These are phyloP conservation scores for Solanum pimpinellifolium DNA, from an alignment of 257 asterid species.

Conservation along the genomic window DNA sequence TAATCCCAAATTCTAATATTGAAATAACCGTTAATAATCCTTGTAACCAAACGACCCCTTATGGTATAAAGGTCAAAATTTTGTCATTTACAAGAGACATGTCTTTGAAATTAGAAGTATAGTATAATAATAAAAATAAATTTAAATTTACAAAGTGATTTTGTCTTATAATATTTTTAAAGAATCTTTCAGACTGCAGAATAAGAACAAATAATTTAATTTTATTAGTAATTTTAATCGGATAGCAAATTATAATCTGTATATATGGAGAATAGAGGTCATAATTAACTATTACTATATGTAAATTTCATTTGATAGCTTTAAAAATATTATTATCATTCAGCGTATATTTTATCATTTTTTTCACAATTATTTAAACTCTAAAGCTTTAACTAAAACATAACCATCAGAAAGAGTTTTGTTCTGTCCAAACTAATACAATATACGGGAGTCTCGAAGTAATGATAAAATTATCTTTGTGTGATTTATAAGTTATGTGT, in stretches of 20 bases:
- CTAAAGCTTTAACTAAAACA: not conserved
- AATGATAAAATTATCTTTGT: not conserved
- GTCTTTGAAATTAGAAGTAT: not conserved
- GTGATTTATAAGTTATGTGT: no score
- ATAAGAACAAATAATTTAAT: not conserved
- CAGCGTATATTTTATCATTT: not conserved
- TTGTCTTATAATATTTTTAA: not conserved
- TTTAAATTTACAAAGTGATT: not conserved
- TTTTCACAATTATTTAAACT: not conserved
- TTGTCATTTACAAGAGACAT: not conserved
- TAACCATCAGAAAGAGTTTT: not conserved
- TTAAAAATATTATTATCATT: not conserved
- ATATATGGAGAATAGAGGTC: not conserved
- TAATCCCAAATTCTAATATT: not conserved
- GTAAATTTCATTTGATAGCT: not conserved
- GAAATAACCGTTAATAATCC: not conserved
- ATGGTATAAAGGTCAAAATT: not conserved
- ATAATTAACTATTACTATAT: not conserved
- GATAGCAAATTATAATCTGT: no score
- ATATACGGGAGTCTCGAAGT: fast-evolving
- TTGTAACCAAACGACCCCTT: not conserved
- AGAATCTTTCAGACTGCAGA: not conserved
- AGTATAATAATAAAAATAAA: not conserved
- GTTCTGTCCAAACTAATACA: not conserved
- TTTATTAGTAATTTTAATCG: not conserved